phyloP scores from a whole-genome alignment of 2,329 filamentous ascomycete genomes.

The Rosellinia necatrix region DNA sequence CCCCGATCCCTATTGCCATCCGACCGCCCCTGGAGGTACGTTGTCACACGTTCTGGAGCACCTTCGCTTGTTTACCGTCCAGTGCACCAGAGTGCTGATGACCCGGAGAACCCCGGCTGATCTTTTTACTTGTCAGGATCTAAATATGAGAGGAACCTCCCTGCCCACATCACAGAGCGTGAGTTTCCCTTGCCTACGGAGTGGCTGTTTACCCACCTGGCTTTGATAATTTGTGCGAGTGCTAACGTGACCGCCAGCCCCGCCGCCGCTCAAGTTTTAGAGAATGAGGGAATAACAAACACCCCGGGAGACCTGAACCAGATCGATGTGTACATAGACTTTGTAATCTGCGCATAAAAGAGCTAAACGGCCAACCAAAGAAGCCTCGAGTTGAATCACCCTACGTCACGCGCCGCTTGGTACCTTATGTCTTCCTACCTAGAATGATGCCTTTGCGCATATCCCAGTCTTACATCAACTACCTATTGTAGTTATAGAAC shows the following conservation, averaged over 20 bases:
- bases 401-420: too few species aligned
- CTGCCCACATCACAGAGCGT: constrained; percentile 80
- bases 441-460: too few species aligned
- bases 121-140: constrained; percentile 63
- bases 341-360: constrained; percentile 35
- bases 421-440: too few species aligned
- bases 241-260: constrained; percentile 46
- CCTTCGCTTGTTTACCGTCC: background rate
- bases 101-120: constrained; percentile 4
- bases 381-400: constrained; percentile 3
- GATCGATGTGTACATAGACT: constrained; percentile 43
- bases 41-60: constrained; percentile 5
- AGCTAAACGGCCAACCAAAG: too few species aligned
- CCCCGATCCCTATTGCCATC: constrained; percentile 87
- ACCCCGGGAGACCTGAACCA: constrained; percentile 4
- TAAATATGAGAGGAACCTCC: constrained; percentile 94
- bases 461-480: too few species aligned
- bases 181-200: constrained; percentile 49
- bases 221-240: background rate
- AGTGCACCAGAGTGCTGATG: background rate
- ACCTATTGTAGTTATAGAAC: too few species aligned
- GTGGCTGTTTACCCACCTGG: background rate
- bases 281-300: constrained; percentile 11
- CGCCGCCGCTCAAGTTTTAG: constrained; percentile 55
- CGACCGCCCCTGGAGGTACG: constrained; percentile 90